A percentile compares a stretch with the other conserved stretches of the same genome.
Conservation (phyloP, 148 eudicot genomes). For the Spergularia marina region DNA sequence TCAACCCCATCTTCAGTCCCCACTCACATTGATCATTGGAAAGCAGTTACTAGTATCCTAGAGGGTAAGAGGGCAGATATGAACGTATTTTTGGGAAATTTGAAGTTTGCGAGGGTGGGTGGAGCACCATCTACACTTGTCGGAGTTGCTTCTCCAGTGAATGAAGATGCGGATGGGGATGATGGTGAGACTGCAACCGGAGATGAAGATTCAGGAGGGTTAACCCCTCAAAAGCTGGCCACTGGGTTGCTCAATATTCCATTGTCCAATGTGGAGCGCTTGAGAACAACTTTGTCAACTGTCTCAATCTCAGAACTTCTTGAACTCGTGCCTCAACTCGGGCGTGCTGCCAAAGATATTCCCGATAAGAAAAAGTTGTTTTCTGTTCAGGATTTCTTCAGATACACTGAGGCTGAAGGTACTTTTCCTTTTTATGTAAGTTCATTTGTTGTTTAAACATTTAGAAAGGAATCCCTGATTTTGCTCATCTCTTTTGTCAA, state of each 20-base stretch:
- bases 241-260: slow-evolving; percentile 86
- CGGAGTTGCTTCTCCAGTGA: slow-evolving; percentile 56
- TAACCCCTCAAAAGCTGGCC: slow-evolving; percentile 61
- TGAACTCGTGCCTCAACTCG: slow-evolving; percentile 82
- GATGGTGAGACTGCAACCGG: slow-evolving; percentile 33
- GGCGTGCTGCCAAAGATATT: slow-evolving; percentile 67
- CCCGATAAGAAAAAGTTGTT: slow-evolving; percentile 96
- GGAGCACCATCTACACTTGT: slow-evolving; percentile 76
- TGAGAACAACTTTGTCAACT: slow-evolving; percentile 78
- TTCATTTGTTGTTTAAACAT: background rate
- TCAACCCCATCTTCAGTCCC: slow-evolving; percentile 29
- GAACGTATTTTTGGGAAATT: slow-evolving; percentile 65
- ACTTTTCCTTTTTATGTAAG: slow-evolving; percentile 1
- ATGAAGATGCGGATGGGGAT: slow-evolving; percentile 72
- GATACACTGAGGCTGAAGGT: slow-evolving; percentile 98
- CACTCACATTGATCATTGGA: slow-evolving; percentile 53
- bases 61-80: slow-evolving; percentile 74
- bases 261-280: slow-evolving; percentile 94
- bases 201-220: slow-evolving; percentile 53
- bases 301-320: slow-evolving; percentile 83
- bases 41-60: slow-evolving; percentile 49
- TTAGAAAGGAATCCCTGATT: background rate
- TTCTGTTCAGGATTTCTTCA: slow-evolving; percentile 97
- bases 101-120: slow-evolving; percentile 83
- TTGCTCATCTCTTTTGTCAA: background rate